Evolutionary conservation across 2,329 filamentous ascomycete genomes (phyloP).

Genomic region (Malbranchea zuffiana): DNA sequence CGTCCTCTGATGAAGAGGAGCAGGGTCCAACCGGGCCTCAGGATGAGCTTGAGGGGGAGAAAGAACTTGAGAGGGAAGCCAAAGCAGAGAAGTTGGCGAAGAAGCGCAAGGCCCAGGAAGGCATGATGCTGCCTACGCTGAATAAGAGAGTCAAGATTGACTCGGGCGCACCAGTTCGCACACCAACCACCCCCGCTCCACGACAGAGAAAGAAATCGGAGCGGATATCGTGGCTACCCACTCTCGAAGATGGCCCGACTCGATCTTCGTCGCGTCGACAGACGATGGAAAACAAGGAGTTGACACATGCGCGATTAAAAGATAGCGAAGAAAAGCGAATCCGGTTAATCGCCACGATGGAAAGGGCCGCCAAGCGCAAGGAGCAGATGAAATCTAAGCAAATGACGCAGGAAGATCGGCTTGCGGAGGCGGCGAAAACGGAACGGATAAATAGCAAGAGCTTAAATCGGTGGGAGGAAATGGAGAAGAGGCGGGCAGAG

Average conservation of each 20-base stretch:
- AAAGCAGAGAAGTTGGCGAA: constrained; percentile 57
- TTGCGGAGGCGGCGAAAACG: constrained; percentile 69
- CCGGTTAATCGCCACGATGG: constrained; percentile 45
- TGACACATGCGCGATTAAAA: constrained; percentile 39
- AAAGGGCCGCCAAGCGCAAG: constrained; percentile 50
- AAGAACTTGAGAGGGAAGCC: constrained; percentile 68
- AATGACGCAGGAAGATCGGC: constrained; percentile 76
- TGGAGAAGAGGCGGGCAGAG: constrained; percentile 78
- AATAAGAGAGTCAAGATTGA: constrained; percentile 64
- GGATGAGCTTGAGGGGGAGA: constrained; percentile 76
- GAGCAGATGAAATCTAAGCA: constrained; percentile 65
- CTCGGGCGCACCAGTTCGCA: constrained; percentile 17
- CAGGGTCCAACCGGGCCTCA: constrained; percentile 43
- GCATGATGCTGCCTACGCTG: constrained; percentile 46
- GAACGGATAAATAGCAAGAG: constrained; percentile 84
- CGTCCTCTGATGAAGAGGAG: constrained; percentile 72
- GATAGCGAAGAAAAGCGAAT: constrained; percentile 40
- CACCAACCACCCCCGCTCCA: constrained; percentile 28
- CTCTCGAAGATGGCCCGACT: constrained; percentile 49
- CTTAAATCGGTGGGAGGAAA: constrained; percentile 85
- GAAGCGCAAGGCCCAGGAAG: constrained; percentile 72
- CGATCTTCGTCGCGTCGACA: constrained; percentile 52
- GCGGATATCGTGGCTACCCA: constrained; percentile 58
- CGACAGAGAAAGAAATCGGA: constrained; percentile 59
- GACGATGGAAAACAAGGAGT: constrained; percentile 56